Percentiles rank a stretch among this genome's conserved stretches.
phyloP scores from a whole-genome alignment of 345 rosid species.

The Ailanthus altissimus region DNA sequence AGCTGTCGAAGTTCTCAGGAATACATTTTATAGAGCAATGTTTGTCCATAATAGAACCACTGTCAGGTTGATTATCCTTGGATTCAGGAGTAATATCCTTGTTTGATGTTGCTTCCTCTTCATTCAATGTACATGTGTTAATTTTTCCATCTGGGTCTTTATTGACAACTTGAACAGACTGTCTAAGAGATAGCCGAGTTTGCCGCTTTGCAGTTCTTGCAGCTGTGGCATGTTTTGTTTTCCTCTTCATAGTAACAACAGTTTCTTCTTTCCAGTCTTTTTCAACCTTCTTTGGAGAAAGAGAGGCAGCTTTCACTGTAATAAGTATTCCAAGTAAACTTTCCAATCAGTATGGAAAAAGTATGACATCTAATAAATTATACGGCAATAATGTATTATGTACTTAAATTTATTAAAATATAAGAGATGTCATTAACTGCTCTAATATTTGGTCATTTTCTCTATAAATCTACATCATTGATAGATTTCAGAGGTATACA shows the following conservation, averaged over 20 bases:
- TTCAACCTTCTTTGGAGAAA: constrained; percentile 24
- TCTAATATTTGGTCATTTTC: too few species aligned
- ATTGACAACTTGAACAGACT: neutral
- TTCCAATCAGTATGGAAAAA: neutral
- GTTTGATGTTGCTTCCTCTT: constrained; percentile 20
- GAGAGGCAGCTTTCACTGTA: constrained; percentile 36
- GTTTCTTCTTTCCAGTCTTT: constrained; percentile 25
- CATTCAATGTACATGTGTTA: constrained; percentile 23
- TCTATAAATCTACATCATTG: too few species aligned
- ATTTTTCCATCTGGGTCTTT: constrained; percentile 22
- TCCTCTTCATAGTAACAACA: constrained; percentile 29
- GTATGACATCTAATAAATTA: neutral
- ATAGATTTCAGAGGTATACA: too few species aligned
- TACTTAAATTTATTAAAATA: constrained; percentile 6
- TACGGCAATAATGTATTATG: neutral
- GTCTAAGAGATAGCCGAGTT: constrained; percentile 34
- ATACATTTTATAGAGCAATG: constrained; percentile 33
- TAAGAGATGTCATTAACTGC: neutral
- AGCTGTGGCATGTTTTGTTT: constrained; percentile 37
- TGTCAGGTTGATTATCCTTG: constrained; percentile 27
- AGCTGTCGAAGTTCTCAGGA: constrained; percentile 66
- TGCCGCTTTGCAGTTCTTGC: constrained; percentile 31
- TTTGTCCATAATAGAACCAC: constrained; percentile 29
- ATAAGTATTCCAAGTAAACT: neutral
- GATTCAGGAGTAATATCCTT: constrained; percentile 9